Percentiles rank a stretch among this genome's conserved stretches.
Evolutionary conservation across 2,329 filamentous ascomycete genomes (phyloP).

Genomic region (Amesomyces nigricolor): DNA sequence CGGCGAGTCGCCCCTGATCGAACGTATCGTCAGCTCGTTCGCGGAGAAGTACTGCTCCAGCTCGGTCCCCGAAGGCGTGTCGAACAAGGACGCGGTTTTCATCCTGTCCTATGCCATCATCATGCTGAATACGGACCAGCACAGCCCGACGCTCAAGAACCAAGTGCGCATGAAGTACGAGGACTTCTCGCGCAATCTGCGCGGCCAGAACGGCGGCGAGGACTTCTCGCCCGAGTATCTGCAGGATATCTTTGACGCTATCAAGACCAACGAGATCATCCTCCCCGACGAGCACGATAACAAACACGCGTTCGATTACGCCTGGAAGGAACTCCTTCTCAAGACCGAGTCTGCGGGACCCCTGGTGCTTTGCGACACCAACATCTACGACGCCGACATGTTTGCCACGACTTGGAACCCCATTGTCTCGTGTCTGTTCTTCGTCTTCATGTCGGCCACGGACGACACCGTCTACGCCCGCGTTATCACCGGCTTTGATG

Average conservation of each 20-base stretch:
- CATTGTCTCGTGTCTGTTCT: slow-evolving; percentile 88
- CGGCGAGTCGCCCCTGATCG: slow-evolving; percentile 87
- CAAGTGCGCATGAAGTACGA: slow-evolving; percentile 76
- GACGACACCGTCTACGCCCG: slow-evolving; percentile 93
- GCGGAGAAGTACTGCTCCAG: slow-evolving; percentile 75
- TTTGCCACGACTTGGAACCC: slow-evolving; percentile 94
- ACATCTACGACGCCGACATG: slow-evolving; percentile 96
- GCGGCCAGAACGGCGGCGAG: slow-evolving; percentile 78
- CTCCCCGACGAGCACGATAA: slow-evolving; percentile 96
- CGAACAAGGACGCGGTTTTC: slow-evolving; percentile 81
- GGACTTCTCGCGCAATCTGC: slow-evolving; percentile 83
- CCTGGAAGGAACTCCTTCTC: slow-evolving; percentile 88
- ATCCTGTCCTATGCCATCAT: slow-evolving; percentile 94
- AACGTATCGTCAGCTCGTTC: slow-evolving; percentile 84
- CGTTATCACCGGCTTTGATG: slow-evolving; percentile 90
- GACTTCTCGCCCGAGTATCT: slow-evolving; percentile 83
- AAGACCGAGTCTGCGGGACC: slow-evolving; percentile 74
- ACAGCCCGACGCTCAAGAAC: slow-evolving; percentile 81
- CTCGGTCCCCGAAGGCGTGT: slow-evolving; percentile 66
- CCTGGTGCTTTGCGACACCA: slow-evolving; percentile 77
- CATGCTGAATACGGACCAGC: slow-evolving; percentile 94
- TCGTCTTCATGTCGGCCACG: slow-evolving; percentile 97
- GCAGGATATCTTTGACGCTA: slow-evolving; percentile 81
- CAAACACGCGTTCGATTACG: slow-evolving; percentile 92
- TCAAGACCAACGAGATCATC: slow-evolving; percentile 91